Conservation (phyloP, 2,329 filamentous ascomycete genomes). For the Sarocladium brachiariae region DNA sequence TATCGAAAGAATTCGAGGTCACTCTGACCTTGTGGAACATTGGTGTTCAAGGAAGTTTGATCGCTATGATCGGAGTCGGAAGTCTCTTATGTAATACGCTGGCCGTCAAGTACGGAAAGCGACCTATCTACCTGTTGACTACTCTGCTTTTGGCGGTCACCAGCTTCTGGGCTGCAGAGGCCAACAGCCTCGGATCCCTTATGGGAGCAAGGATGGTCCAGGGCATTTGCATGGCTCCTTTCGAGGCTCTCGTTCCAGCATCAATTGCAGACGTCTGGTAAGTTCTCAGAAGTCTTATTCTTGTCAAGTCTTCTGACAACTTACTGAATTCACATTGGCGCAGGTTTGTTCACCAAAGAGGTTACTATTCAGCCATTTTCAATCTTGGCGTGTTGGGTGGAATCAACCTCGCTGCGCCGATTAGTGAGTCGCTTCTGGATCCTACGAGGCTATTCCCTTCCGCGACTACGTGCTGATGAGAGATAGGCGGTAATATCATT, state of each 20-base stretch:
- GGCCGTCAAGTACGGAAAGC: conserved; percentile 30
- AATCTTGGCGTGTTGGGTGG: conserved; percentile 34
- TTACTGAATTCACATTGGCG: background rate
- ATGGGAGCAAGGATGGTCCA: conserved; percentile 24
- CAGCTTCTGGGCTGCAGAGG: conserved; percentile 27
- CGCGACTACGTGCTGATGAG: too few relatives aligned
- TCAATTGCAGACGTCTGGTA: conserved; percentile 33
- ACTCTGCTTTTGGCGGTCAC: conserved; percentile 26
- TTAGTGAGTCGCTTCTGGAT: background rate
- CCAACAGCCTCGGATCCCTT: conserved; percentile 24
- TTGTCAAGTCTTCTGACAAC: too few relatives aligned
- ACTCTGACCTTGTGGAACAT: conserved; percentile 17
- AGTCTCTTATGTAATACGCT: conserved; percentile 28
- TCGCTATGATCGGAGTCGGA: conserved; percentile 27
- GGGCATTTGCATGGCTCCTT: conserved; percentile 30
- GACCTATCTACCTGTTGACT: conserved; percentile 27
- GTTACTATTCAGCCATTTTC: conserved; percentile 31
- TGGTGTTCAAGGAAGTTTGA: conserved; percentile 28
- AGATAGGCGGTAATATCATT: conserved; percentile 33
- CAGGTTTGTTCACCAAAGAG: conserved; percentile 34
- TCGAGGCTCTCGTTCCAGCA: conserved; percentile 31
- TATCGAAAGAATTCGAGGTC: conserved; percentile 25
- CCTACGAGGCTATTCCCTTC: too few relatives aligned
- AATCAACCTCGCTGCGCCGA: conserved; percentile 29
- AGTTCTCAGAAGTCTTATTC: too few relatives aligned